Evolutionary conservation across 345 rosid genomes (phyloP).

Genomic region (Pugionium dolabratum): DNA sequence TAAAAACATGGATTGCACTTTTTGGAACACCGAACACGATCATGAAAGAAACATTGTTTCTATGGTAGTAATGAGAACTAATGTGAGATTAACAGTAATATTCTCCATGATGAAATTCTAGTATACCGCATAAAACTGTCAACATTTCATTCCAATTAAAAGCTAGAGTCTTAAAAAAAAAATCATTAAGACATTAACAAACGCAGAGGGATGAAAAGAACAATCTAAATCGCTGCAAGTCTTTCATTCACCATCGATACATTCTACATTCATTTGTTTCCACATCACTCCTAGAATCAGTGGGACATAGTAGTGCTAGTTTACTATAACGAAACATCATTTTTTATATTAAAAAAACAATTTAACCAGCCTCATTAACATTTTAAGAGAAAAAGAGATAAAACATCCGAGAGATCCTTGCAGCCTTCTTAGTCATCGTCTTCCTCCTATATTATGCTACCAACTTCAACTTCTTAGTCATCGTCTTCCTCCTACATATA

Average conservation of each 20-base stretch:
- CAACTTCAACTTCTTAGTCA: slow-evolving; percentile 55
- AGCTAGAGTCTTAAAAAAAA: neutral
- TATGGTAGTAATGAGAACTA: too few species aligned
- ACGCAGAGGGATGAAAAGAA: neutral
- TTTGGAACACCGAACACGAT: too few species aligned
- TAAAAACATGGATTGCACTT: too few species aligned
- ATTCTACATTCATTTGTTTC: slow-evolving; percentile 25
- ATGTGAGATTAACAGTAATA: too few species aligned
- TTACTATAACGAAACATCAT: slow-evolving; percentile 31
- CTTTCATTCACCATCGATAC: slow-evolving; percentile 43
- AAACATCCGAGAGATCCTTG: slow-evolving; percentile 27
- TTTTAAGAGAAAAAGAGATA: slow-evolving; percentile 5
- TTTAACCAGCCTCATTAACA: slow-evolving; percentile 26
- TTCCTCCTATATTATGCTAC: slow-evolving; percentile 59
- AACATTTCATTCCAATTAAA: neutral
- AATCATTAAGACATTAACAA: neutral
- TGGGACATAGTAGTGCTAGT: slow-evolving; percentile 22
- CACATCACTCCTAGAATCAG: slow-evolving; percentile 34
- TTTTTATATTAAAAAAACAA: neutral
- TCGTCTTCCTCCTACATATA: slow-evolving; percentile 70
- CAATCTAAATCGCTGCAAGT: slow-evolving; percentile 28
- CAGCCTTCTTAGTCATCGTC: slow-evolving; percentile 66
- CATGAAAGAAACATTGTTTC: too few species aligned
- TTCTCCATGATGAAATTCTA: too few species aligned
- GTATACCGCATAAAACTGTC: neutral